These are phyloP conservation scores for Leishmania gerbilli DNA, from an alignment of 208 protist genomes.

Conservation along the genomic window DNA sequence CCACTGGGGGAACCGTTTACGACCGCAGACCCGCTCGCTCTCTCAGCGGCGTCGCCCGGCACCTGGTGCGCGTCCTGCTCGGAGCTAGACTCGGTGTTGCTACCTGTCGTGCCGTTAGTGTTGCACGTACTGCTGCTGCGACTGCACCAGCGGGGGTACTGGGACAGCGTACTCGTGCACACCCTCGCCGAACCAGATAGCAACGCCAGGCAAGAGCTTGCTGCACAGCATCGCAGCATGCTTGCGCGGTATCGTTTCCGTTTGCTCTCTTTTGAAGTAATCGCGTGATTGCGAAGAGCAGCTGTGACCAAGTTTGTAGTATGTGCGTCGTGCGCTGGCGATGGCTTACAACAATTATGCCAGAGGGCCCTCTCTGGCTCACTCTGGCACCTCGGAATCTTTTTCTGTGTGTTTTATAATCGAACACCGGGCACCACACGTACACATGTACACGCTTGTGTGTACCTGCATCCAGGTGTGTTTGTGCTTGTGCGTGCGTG, in stretches of 20 bases:
- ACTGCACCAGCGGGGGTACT: slow-evolving; percentile 23
- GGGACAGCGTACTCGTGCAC: neutral
- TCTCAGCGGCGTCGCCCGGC: neutral
- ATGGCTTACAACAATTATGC: neutral
- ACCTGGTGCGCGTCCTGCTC: neutral
- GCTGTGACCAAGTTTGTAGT: neutral
- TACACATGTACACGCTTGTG: neutral
- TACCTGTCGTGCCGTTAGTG: neutral
- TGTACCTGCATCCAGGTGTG: neutral
- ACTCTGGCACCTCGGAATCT: neutral
- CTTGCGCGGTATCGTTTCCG: neutral
- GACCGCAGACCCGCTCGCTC: neutral
- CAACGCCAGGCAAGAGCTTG: slow-evolving; percentile 12
- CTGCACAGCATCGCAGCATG: slow-evolving; percentile 26
- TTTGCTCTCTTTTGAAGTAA: neutral
- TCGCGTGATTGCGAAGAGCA: neutral
- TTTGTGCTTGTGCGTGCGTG: neutral
- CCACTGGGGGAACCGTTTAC: neutral
- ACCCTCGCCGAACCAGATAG: neutral
- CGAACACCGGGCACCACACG: neutral
- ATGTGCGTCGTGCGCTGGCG: neutral
- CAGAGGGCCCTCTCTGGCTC: neutral
- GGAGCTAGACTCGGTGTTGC: neutral
- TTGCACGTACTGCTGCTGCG: neutral
- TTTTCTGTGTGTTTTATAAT: neutral